Conservation (phyloP, 1,284 basidiomycete species). For the Trametes pubescens region DNA sequence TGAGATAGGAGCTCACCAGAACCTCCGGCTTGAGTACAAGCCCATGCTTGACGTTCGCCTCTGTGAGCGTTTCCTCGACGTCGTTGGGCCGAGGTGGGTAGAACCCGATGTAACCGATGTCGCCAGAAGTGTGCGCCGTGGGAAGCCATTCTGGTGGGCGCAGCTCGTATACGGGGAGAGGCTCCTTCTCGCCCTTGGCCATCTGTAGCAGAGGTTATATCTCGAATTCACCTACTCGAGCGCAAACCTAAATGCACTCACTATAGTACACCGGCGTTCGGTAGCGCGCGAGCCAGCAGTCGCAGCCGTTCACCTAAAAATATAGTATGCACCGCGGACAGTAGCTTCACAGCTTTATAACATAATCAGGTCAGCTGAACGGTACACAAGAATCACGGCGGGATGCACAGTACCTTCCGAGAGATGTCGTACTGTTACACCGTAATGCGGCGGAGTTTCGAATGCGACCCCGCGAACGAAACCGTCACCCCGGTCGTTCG, state of each 20-base stretch:
- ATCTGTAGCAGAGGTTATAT: conserved; percentile 21
- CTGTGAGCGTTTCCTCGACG: conserved; percentile 86
- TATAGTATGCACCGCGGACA: background rate
- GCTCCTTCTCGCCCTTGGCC: conserved; percentile 40
- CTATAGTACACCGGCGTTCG: background rate
- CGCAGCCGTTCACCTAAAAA: background rate
- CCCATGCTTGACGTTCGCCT: conserved; percentile 82
- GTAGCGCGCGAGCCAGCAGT: background rate
- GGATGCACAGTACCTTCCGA: no score
- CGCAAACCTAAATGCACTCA: background rate
- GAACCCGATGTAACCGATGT: conserved; percentile 87
- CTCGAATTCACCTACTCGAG: background rate
- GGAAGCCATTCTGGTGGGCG: conserved; percentile 78
- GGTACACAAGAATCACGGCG: no score
- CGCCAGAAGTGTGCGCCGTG: conserved; percentile 66
- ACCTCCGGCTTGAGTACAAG: conserved; percentile 69
- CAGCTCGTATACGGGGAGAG: conserved; percentile 68
- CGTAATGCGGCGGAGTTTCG: no score
- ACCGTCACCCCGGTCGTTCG: no score
- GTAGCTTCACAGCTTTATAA: background rate
- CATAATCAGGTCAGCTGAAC: background rate
- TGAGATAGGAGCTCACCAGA: conserved; percentile 38
- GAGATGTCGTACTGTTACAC: no score
- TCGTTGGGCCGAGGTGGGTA: conserved; percentile 85
- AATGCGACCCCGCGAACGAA: no score